Evolutionary conservation across 192 early-diverging fungal species (phyloP).

Genomic region (Coemansia sp.): DNA sequence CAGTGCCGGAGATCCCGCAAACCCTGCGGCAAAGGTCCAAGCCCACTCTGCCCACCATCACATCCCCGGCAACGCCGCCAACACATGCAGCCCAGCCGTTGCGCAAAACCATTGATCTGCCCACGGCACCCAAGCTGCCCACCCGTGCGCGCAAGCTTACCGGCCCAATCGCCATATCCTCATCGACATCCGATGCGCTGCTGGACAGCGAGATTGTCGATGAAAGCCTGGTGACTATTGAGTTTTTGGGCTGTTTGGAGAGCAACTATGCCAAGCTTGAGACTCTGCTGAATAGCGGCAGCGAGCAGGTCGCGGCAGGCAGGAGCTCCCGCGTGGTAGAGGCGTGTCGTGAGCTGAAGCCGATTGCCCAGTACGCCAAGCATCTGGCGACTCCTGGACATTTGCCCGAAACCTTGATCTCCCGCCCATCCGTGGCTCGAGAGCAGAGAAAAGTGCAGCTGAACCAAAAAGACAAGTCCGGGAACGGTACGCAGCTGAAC

Average conservation of each 20-base stretch:
- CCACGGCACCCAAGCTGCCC: slow-evolving; percentile 3
- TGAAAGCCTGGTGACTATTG: slow-evolving; percentile 45
- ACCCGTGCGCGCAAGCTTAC: neutral
- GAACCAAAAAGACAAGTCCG: too few species aligned
- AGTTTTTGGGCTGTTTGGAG: slow-evolving; percentile 48
- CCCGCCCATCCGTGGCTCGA: neutral
- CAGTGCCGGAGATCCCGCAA: slow-evolving; percentile 17
- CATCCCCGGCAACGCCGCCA: neutral
- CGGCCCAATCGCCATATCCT: slow-evolving; percentile 27
- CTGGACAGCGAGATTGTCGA: slow-evolving; percentile 45
- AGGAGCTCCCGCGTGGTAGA: slow-evolving; percentile 10
- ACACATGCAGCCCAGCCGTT: slow-evolving; percentile 8
- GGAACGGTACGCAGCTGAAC: too few species aligned
- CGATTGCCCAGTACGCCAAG: slow-evolving; percentile 48
- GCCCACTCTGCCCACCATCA: neutral
- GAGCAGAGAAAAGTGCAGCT: neutral
- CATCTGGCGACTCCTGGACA: slow-evolving; percentile 25
- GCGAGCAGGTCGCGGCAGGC: neutral
- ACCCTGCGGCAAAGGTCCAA: slow-evolving; percentile 14
- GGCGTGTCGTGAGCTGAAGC: slow-evolving; percentile 46
- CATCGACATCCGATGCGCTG: slow-evolving; percentile 29
- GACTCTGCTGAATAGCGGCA: slow-evolving; percentile 7
- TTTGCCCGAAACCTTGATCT: slow-evolving; percentile 21
- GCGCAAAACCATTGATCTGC: slow-evolving; percentile 41
- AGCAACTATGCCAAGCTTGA: slow-evolving; percentile 40